Evolutionary conservation across 495 filamentous ascomycete species (phyloP).

Genomic region (Xylaria scruposa): DNA sequence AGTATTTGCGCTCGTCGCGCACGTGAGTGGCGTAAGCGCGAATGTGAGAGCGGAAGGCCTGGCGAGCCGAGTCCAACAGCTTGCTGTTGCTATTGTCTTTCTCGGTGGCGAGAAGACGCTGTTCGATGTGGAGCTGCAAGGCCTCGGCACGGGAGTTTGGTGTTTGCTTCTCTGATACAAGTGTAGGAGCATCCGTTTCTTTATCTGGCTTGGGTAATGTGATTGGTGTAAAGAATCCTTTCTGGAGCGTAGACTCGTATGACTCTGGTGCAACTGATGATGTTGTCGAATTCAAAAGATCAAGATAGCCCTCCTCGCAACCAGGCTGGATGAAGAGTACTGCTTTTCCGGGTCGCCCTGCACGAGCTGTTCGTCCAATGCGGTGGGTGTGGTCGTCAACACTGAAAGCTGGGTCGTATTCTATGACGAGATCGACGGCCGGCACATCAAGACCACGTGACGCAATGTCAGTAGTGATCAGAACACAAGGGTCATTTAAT

Average conservation of each 20-base stretch:
- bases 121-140: slow-evolving; percentile 57
- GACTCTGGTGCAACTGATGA: slow-evolving; percentile 44
- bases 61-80: slow-evolving; percentile 72
- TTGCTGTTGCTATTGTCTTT: slow-evolving; percentile 43
- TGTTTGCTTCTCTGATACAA: slow-evolving; percentile 43
- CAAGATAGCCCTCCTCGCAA: slow-evolving; percentile 86
- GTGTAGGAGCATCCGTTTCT: slow-evolving; percentile 27
- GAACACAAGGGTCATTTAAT: slow-evolving; percentile 70
- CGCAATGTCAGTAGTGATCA: slow-evolving; percentile 94
- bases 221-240: slow-evolving; percentile 56
- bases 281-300: slow-evolving; percentile 62
- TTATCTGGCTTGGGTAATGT: slow-evolving; percentile 44
- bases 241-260: slow-evolving; percentile 59
- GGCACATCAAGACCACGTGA: slow-evolving; percentile 93
- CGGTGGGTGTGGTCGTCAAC: slow-evolving; percentile 91
- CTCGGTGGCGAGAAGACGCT: slow-evolving; percentile 48
- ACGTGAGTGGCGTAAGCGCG: slow-evolving; percentile 95
- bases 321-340: slow-evolving; percentile 89
- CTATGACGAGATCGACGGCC: slow-evolving; percentile 89
- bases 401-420: slow-evolving; percentile 93
- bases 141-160: slow-evolving; percentile 54
- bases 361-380: slow-evolving; percentile 91
- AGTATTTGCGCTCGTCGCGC: slow-evolving; percentile 77
- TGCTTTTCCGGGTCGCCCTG: slow-evolving; percentile 87
- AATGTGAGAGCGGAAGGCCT: slow-evolving; percentile 89